phyloP scores from a whole-genome alignment of 164 flowering plant genomes.

The grape (Vitis vinifera) region DNA sequence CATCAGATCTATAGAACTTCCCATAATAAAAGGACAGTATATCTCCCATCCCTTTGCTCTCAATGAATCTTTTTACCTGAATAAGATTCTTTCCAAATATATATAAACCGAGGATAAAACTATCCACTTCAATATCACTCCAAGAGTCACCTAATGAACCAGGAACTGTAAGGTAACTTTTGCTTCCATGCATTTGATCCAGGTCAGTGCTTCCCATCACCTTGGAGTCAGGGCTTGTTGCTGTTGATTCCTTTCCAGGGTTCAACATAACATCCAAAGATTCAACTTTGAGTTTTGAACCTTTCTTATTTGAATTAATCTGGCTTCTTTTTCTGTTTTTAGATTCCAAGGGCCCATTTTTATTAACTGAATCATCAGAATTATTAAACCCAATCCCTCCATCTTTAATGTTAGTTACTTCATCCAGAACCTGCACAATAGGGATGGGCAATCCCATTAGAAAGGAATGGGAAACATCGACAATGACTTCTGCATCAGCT shows the following conservation, averaged over 20 bases:
- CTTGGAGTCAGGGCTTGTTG: too few species aligned
- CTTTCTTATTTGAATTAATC: conserved; percentile 10
- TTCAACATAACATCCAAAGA: not conserved
- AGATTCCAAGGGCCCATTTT: conserved; percentile 3
- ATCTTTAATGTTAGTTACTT: too few species aligned
- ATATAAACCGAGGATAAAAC: conserved; percentile 25
- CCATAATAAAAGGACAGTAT: conserved; percentile 27
- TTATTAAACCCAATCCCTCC: too few species aligned
- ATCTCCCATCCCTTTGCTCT: conserved; percentile 23
- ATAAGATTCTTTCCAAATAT: conserved; percentile 31
- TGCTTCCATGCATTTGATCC: not conserved
- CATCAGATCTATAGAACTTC: conserved; percentile 19
- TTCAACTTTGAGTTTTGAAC: not conserved
- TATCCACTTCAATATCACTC: conserved; percentile 16
- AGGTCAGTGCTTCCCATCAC: too few species aligned
- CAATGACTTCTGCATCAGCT: too few species aligned
- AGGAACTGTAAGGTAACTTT: conserved; percentile 12
- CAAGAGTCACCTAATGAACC: conserved; percentile 17
- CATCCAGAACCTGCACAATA: too few species aligned
- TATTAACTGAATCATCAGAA: too few species aligned
- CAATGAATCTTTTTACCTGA: conserved; percentile 24
- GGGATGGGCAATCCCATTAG: too few species aligned
- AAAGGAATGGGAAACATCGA: too few species aligned
- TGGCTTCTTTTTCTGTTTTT: conserved; percentile 8
- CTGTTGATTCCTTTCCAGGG: not conserved